Percentiles rank a stretch among this genome's conserved stretches.
These are phyloP conservation scores for Trichoderma atrobrunneum DNA, from an alignment of 2,329 filamentous ascomycete genomes.

Conservation along the genomic window DNA sequence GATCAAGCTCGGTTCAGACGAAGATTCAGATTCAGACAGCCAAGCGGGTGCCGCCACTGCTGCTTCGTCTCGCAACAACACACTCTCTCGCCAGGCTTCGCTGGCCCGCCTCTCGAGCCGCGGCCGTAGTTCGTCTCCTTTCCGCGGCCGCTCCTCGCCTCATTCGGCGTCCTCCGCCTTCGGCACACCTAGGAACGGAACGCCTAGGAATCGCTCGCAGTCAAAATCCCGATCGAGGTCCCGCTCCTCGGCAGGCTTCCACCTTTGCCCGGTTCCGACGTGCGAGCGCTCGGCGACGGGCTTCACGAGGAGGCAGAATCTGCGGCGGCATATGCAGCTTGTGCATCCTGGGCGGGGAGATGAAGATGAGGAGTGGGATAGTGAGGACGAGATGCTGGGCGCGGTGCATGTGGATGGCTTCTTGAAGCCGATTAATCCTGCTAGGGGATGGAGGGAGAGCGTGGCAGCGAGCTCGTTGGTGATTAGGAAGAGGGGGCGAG, in stretches of 20 bases:
- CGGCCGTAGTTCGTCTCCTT: slow-evolving; percentile 25
- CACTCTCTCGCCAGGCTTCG: slow-evolving; percentile 33
- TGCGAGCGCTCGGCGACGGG: slow-evolving; percentile 38
- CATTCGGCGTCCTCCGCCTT: slow-evolving; percentile 19
- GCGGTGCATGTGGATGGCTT: slow-evolving; percentile 69
- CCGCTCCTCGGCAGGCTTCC: slow-evolving; percentile 32
- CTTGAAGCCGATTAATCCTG: slow-evolving; percentile 52
- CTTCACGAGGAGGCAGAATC: slow-evolving; percentile 37
- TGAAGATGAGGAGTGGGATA: slow-evolving; percentile 37
- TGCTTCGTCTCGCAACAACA: slow-evolving; percentile 30
- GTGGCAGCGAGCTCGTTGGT: slow-evolving; percentile 12
- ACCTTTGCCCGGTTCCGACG: slow-evolving; percentile 37
- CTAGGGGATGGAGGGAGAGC: slow-evolving; percentile 45
- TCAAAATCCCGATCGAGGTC: slow-evolving; percentile 32
- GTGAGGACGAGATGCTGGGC: slow-evolving; percentile 56
- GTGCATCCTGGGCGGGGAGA: slow-evolving; percentile 39
- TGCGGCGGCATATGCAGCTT: slow-evolving; percentile 38
- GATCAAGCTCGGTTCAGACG: slow-evolving; percentile 25
- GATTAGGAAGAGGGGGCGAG: slow-evolving; percentile 12
- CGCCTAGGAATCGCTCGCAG: slow-evolving; percentile 23
- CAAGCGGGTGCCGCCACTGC: slow-evolving; percentile 28
- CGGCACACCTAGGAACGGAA: neutral
- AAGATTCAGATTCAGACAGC: slow-evolving; percentile 22
- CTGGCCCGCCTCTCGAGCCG: slow-evolving; percentile 26
- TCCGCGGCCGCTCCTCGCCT: slow-evolving; percentile 15